Base-by-base conservation (phyloP, 75 land plant genomes). In the Azolla pinnata region DNA sequence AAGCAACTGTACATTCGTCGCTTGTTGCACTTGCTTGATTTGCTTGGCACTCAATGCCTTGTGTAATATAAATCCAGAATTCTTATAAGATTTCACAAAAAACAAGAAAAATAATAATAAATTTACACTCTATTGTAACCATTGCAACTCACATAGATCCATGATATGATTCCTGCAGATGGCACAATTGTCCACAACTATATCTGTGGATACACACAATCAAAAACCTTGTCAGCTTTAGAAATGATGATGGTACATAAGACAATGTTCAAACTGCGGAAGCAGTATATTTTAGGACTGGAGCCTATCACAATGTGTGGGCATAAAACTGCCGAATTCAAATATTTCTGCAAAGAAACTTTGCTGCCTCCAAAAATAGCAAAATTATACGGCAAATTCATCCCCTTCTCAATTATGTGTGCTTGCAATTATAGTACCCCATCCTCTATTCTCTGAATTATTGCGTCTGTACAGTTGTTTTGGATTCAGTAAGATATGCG, bases 21-120 rank as follows among this genome's bases (percentile, higher is more conserved):
- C 99, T 95, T 1, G 99, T 95, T 8, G 96, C 96, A 35, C 99
- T 95, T 7, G 99, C 99, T 62, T 95, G 99, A 74, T 95, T 95
- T 0, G 99, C 99, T 54, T 95, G 99, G 54, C 99, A 95, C 68
- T 95, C 99, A 19, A 95, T 95, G 65, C 97, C 97, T 90, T 62
- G n/a, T n/a, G n/a, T n/a, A n/a, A n/a, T n/a, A n/a, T n/a, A 14
- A 23, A 25, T 46, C 49, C n/a, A 14, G 49, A 3, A 46, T 18
- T 18, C 12, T 18, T 4, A 23, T 46, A 46, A 38, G 14, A 38
- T 14, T 38, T 38, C 14, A 14, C 7, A 18, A 18, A 46, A 18
- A 46, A 2, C n/a, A 3, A 4, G 49, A 4, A 2, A 46, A 3
- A 46, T 17, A 46, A 2, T 2, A 46, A 17, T 46, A 18, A 2